Evolutionary conservation across 768 basidiomycete genomes (phyloP), one percentile per base, ranked within the genome.

Genomic region (Phanerodontia chrysosporium): DNA sequence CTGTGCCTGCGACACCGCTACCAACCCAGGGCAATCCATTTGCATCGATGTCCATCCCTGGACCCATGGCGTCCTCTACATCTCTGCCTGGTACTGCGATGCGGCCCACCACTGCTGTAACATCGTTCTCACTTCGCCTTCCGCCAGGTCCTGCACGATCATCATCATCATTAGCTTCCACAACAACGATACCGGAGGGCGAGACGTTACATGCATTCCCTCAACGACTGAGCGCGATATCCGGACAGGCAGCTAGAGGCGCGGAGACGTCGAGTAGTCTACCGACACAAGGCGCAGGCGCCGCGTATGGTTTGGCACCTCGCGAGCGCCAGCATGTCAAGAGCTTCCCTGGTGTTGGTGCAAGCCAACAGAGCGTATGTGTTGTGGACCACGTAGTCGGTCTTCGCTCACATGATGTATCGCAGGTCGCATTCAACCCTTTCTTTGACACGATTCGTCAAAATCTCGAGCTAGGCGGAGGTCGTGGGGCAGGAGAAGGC

Each of bases 401-500:
- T 42, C 30, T 60, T 22, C 24, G 25, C 39, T 55, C 24, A 30
- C 28, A 28, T 21, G 28, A 29, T 52, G 13, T 30, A n/a, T 32
- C 16, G 22, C 45, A 69, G 67, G 66, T 74, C 35, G 68, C 87
- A 4, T 84, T 79, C 64, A 98, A 96, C 70, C 96, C 96, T 10
- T 98, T 98, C 76, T 98, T 92, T 65, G 95, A 98, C 72, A 88
- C 90, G 66, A 90, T 98, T 65, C 86, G 90, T 39, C 91, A 94
- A 73, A 92, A 93, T 65, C 70, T 85, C 2, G 94, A 97, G 74
- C 83, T 97, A 24, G 82, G 86, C 2, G 56, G 61, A 8, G 58
- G 52, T 4, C 49, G 58, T 13, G 57, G 57, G 2, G 22, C 36
- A 18, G 58, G 58, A 61, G 91, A 94, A 65, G 87, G 90, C 32